Evolutionary conservation across 768 basidiomycete species (phyloP).

Genomic region (Panaeolus cyanescens): DNA sequence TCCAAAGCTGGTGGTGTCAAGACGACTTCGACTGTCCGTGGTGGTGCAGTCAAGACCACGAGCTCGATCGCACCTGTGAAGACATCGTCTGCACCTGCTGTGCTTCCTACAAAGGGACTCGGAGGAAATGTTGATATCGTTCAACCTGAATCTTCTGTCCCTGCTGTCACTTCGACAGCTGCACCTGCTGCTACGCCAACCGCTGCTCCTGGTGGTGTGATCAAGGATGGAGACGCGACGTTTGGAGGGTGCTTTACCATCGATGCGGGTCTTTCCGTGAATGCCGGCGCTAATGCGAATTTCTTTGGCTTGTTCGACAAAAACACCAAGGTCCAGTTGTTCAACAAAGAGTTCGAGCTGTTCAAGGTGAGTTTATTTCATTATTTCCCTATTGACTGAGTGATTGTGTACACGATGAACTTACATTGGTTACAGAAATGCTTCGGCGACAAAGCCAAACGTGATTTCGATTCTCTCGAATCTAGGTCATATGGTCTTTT

Average conservation of each 20-base stretch:
- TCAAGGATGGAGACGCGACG: conserved; percentile 7
- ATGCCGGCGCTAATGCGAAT: conserved; percentile 29
- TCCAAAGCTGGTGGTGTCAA: background rate
- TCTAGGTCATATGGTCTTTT: background rate
- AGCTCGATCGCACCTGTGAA: background rate
- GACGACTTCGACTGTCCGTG: background rate
- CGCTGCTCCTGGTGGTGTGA: conserved; percentile 1
- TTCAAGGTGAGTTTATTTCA: conserved; percentile 31
- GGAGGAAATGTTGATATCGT: background rate
- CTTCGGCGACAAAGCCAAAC: conserved; percentile 1
- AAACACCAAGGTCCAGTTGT: conserved; percentile 24
- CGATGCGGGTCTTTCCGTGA: conserved; percentile 30
- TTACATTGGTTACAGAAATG: background rate
- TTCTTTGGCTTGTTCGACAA: conserved; percentile 33
- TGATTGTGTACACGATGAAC: background rate
- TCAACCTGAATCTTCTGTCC: background rate
- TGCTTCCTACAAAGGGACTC: background rate
- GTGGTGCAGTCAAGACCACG: background rate
- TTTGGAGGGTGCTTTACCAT: conserved; percentile 37
- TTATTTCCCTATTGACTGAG: background rate
- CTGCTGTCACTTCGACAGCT: background rate
- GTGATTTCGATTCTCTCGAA: background rate
- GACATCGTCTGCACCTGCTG: background rate
- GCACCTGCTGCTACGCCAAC: background rate
- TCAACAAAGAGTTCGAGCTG: conserved; percentile 32